phyloP scores from a whole-genome alignment of 2,329 filamentous ascomycete species.

The Penicillium sp. region DNA sequence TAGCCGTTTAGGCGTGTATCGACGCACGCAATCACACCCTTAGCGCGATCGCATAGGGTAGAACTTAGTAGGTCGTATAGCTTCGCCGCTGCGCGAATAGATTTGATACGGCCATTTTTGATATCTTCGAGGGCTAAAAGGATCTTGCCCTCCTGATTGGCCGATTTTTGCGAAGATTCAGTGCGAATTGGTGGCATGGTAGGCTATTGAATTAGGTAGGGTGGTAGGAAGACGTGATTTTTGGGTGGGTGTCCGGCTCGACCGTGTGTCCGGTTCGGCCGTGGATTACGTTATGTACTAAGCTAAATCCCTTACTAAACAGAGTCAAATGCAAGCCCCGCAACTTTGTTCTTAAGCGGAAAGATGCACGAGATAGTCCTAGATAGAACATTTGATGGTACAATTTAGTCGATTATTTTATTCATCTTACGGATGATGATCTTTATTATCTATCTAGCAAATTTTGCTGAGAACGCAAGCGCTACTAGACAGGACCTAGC shows the following conservation, averaged over 20 bases:
- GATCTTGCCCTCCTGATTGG: not conserved
- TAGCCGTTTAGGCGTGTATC: not conserved
- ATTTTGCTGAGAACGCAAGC: constrained; percentile 18
- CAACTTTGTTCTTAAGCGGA: constrained; percentile 19
- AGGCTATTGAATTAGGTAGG: not conserved
- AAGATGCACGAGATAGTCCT: constrained; percentile 24
- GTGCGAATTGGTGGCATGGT: not conserved
- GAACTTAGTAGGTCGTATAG: not conserved
- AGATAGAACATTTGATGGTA: constrained; percentile 24
- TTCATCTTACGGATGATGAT: constrained; percentile 3
- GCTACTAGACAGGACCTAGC: constrained; percentile 12
- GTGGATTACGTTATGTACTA: not conserved
- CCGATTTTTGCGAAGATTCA: not conserved
- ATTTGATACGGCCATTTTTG: not conserved
- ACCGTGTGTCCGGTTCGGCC: not conserved
- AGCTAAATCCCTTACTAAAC: constrained; percentile 6
- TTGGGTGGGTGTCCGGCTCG: not conserved
- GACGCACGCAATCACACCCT: not conserved
- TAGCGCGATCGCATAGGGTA: not conserved
- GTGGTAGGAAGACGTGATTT: not conserved
- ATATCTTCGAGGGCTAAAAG: not conserved
- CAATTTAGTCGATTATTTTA: not conserved
- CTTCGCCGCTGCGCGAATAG: not conserved
- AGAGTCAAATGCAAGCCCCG: constrained; percentile 20
- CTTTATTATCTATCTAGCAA: constrained; percentile 14